Evolutionary conservation across 2,329 filamentous ascomycete genomes (phyloP).

Genomic region (Neofusicoccum ribis): DNA sequence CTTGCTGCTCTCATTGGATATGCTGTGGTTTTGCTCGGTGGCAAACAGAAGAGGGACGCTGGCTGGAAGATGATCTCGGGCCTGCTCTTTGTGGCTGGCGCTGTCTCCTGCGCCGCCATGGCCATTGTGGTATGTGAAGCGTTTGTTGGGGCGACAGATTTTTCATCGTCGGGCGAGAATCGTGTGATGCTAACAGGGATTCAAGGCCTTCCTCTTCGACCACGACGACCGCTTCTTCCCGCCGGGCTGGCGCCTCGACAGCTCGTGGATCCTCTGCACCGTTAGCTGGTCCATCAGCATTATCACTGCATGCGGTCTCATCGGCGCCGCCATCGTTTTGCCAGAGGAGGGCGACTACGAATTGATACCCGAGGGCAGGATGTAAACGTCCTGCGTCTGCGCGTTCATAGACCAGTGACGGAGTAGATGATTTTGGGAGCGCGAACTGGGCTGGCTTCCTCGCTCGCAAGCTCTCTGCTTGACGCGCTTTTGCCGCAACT

Average conservation of each 20-base stretch:
- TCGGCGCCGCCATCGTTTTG: constrained; percentile 67
- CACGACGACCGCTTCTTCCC: constrained; percentile 80
- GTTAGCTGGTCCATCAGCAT: constrained; percentile 59
- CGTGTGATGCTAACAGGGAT: background rate
- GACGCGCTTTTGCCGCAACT: background rate
- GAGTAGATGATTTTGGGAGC: constrained; percentile 8
- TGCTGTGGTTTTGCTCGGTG: constrained; percentile 72
- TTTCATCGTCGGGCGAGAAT: background rate
- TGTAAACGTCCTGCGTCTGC: background rate
- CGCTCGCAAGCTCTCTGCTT: constrained; percentile 8
- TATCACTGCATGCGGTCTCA: constrained; percentile 58
- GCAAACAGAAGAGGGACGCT: constrained; percentile 74
- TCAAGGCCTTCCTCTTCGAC: constrained; percentile 77
- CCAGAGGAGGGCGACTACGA: constrained; percentile 86
- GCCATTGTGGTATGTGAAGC: constrained; percentile 70
- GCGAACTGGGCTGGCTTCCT: constrained; percentile 8
- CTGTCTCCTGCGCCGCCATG: constrained; percentile 75
- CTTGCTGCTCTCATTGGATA: constrained; percentile 80
- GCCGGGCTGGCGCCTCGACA: constrained; percentile 74
- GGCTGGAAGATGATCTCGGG: constrained; percentile 77
- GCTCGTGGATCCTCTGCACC: constrained; percentile 71
- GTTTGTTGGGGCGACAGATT: background rate
- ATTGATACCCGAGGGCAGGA: constrained; percentile 54
- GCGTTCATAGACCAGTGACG: background rate
- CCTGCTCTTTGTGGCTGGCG: constrained; percentile 64